phyloP scores from a whole-genome alignment of 306 rosid species.

The Arachis hypogaea region DNA sequence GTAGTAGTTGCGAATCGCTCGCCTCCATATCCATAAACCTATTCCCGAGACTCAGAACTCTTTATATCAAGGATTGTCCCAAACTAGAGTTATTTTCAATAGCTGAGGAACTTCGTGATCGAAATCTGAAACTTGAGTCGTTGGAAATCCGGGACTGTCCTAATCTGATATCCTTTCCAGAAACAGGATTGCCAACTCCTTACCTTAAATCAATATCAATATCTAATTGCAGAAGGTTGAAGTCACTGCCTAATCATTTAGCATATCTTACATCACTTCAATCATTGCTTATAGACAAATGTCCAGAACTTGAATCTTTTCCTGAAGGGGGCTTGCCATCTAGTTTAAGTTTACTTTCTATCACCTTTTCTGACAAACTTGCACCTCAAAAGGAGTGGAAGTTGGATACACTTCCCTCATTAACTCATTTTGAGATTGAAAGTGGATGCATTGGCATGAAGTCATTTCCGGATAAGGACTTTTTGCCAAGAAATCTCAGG shows the following conservation, averaged over 20 bases:
- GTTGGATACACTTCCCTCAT: background rate
- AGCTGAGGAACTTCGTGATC: background rate
- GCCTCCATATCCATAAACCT: background rate
- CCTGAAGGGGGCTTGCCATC: slow-evolving; percentile 9
- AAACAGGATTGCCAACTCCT: background rate
- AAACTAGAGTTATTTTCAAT: slow-evolving; percentile 8
- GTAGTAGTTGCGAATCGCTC: slow-evolving; percentile 21
- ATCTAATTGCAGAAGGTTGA: background rate
- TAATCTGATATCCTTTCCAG: background rate
- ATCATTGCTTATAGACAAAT: background rate
- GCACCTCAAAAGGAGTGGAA: background rate
- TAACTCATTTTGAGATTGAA: slow-evolving; percentile 4
- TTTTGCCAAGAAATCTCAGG: slow-evolving; percentile 4
- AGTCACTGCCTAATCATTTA: background rate
- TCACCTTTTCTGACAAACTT: slow-evolving; percentile 7
- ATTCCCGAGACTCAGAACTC: slow-evolving; percentile 13
- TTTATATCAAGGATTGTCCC: slow-evolving; percentile 8
- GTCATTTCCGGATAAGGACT: background rate
- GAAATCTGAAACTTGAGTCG: background rate
- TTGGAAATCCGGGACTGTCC: slow-evolving; percentile 6
- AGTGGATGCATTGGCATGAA: background rate
- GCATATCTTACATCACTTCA: background rate
- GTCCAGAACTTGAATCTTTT: slow-evolving; percentile 7
- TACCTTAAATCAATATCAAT: background rate
- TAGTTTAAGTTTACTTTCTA: background rate